Base-by-base conservation (phyloP, 2,329 filamentous ascomycete species). In the Claviceps africana region DNA sequence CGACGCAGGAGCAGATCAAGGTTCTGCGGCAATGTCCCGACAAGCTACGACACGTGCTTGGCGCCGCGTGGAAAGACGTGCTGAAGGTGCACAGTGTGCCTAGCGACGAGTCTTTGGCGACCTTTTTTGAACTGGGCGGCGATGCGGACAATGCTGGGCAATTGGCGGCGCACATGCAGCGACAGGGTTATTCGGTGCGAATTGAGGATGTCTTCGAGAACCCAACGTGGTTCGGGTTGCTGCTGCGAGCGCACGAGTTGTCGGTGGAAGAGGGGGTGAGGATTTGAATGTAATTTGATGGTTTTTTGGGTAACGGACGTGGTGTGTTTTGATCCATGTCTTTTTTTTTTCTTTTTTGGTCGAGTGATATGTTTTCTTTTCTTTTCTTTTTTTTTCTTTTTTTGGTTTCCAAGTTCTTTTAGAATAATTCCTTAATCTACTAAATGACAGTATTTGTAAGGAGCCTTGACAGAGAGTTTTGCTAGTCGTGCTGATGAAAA, bases 121-220 rank as follows among this genome's bases (percentile, higher is more conserved):
- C 43, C 7, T 47, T 51, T 30, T 51, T 51, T 6, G 50, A 51
- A 21, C 17, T 42, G 4, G 50, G 43, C 5, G 50, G 50, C 13
- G 50, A 51, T 35, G 50, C 43, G 2, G 9, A 40, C 35, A 51
- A 51, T 22, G 50, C 50, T 44, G 50, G 43, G 9, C 43, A 51
- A 11, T 37, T 47, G 33, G 50, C 50, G 8, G 50, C 43, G 11
- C 50, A 51, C 4, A 47, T 51, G 43, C 50, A 47, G 30, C 19
- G 50, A 25, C 50, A 19, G 22, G 44, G 50, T n/a, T 51, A 47
- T 19, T 8, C 10, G 25, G 6, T 51, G 17, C 22, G 50, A 7
- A 51, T 51, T 25, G 50, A 51, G 21, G 35, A 51, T 2, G 44
- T 51, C 3, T 51, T 47, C 15, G 44, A 51, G 13, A 19, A 39